These are phyloP conservation scores for Ceratocystis harringtonii DNA, from an alignment of 2,329 filamentous ascomycete species.

Conservation along the genomic window DNA sequence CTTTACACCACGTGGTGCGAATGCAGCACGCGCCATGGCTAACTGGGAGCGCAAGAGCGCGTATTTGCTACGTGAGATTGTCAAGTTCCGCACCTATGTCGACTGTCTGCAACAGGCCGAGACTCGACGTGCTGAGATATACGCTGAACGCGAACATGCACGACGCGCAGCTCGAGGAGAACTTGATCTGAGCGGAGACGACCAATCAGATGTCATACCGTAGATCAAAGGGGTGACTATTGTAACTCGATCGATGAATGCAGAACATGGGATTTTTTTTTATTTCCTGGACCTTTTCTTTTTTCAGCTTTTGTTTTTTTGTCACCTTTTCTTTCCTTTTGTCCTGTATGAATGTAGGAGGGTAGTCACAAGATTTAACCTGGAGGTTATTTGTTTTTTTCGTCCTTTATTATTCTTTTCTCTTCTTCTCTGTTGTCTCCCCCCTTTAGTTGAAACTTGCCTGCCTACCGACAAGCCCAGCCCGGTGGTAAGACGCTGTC, in stretches of 20 bases:
- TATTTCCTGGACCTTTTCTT: background rate
- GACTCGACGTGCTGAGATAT: constrained; percentile 54
- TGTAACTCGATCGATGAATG: background rate
- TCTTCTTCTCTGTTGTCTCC: background rate
- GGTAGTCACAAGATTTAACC: background rate
- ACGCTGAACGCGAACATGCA: constrained; percentile 38
- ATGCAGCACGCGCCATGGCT: constrained; percentile 69
- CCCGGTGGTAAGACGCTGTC: no score
- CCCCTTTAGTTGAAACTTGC: background rate
- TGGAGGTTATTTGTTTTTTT: constrained; percentile 1
- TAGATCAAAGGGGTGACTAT: background rate
- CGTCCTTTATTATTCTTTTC: background rate
- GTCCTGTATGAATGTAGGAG: background rate
- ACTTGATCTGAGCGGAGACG: constrained; percentile 14
- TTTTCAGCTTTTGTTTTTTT: background rate
- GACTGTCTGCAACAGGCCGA: constrained; percentile 65
- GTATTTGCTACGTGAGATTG: constrained; percentile 81
- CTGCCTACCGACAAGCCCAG: no score
- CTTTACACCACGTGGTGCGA: constrained; percentile 71
- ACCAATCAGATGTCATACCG: constrained; percentile 7
- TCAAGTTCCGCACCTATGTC: constrained; percentile 93
- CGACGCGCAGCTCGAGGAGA: constrained; percentile 18
- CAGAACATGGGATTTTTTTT: no score
- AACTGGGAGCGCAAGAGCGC: constrained; percentile 97
- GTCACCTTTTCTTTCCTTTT: background rate